Conservation (phyloP, 768 basidiomycete species). For the Gloeopeniophorella convolvens region DNA sequence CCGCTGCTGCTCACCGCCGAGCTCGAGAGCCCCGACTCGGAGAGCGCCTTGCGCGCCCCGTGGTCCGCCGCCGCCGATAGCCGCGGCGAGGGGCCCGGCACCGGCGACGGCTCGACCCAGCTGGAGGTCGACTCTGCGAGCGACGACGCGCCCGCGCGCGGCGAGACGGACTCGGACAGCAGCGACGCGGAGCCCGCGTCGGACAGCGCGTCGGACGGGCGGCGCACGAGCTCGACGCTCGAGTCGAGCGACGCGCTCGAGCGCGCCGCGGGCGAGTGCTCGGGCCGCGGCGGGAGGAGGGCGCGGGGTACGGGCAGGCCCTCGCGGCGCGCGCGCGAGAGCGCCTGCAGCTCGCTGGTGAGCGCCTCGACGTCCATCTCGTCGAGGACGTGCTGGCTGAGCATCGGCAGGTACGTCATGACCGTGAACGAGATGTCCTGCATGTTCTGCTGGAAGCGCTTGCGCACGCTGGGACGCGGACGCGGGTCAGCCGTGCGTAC, state of each 20-base stretch:
- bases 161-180: constrained; percentile 35
- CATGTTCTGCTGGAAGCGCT: constrained; percentile 70
- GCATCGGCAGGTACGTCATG: constrained; percentile 61
- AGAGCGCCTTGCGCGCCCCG: constrained; percentile 1
- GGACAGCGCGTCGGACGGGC: constrained; percentile 34
- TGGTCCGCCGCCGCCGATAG: neutral
- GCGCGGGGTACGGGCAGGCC: too few relatives aligned
- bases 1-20: constrained; percentile 20
- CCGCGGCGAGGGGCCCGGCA: neutral
- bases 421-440: constrained; percentile 73
- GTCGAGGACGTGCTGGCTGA: constrained; percentile 56
- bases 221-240: constrained; percentile 32
- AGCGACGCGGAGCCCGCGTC: constrained; percentile 38
- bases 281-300: neutral
- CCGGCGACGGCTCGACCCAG: constrained; percentile 37
- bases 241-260: constrained; percentile 30
- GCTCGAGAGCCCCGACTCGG: constrained; percentile 22
- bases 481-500: too few relatives aligned
- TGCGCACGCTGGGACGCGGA: constrained; percentile 69
- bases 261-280: constrained; percentile 13
- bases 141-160: constrained; percentile 36
- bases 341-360: constrained; percentile 47
- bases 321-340: constrained; percentile 39
- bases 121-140: constrained; percentile 32
- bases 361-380: constrained; percentile 74